A percentile compares a stretch with the other conserved stretches of the same genome.
These are phyloP conservation scores for Ostreobium quekettii DNA, from an alignment of 139 green algal genomes.

Conservation along the genomic window DNA sequence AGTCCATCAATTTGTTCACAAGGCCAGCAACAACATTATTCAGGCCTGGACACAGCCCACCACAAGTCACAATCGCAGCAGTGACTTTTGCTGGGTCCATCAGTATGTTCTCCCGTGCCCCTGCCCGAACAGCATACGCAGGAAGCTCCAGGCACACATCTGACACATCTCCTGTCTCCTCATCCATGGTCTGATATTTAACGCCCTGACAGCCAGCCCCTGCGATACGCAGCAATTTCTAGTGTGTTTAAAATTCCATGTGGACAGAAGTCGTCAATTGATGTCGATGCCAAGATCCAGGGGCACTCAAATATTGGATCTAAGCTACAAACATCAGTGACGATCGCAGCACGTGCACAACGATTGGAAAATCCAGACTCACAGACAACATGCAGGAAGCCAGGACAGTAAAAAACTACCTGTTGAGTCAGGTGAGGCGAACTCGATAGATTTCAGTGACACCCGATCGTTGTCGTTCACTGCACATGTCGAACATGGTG, in stretches of 20 bases:
- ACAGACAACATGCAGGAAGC: too few relatives aligned
- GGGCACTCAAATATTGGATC: too few relatives aligned
- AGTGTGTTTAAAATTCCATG: too few relatives aligned
- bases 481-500: too few relatives aligned
- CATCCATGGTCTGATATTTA: conserved; percentile 17
- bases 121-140: conserved; percentile 65
- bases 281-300: too few relatives aligned
- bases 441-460: conserved; percentile 68
- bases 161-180: conserved; percentile 46
- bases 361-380: too few relatives aligned
- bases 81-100: conserved; percentile 68
- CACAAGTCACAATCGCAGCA: conserved; percentile 92
- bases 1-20: conserved; percentile 77
- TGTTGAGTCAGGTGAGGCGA: conserved; percentile 57
- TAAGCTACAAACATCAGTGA: too few relatives aligned
- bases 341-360: too few relatives aligned
- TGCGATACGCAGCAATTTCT: neutral
- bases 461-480: conserved; percentile 69
- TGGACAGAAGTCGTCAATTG: too few relatives aligned
- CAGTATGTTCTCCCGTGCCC: conserved; percentile 75
- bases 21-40: conserved; percentile 92
- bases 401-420: conserved; percentile 24
- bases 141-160: conserved; percentile 66
- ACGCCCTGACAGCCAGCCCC: neutral
- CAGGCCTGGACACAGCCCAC: conserved; percentile 90